phyloP scores from a whole-genome alignment of 768 basidiomycete species.

The Russula earlei region DNA sequence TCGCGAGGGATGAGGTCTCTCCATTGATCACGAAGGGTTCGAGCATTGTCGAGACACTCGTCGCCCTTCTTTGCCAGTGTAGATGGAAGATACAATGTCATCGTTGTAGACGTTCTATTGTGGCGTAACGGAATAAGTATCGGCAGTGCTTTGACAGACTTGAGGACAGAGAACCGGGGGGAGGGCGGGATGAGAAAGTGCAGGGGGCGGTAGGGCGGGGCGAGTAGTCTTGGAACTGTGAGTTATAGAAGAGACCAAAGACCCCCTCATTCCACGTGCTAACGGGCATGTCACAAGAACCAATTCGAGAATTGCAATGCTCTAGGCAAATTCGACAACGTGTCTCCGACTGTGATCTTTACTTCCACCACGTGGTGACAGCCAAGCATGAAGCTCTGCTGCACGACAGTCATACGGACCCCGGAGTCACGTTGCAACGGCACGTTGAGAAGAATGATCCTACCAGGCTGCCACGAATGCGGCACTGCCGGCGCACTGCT shows the following conservation, averaged over 20 bases:
- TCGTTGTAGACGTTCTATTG: neutral
- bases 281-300: neutral
- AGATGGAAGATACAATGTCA: slow-evolving; percentile 4
- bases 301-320: neutral
- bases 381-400: neutral
- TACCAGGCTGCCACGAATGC: neutral
- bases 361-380: neutral
- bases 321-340: neutral
- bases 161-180: neutral
- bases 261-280: neutral
- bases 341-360: neutral
- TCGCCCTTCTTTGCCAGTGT: slow-evolving; percentile 5
- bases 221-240: neutral
- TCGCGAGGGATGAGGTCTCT: slow-evolving; percentile 1
- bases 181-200: neutral
- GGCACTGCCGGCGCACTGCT: neutral
- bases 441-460: neutral
- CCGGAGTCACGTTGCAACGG: neutral
- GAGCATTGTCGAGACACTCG: slow-evolving; percentile 5
- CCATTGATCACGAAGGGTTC: slow-evolving; percentile 8
- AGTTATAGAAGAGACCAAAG: neutral
- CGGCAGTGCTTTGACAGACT: neutral
- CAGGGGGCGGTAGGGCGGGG: neutral
- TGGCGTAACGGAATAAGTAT: neutral
- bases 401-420: neutral